These are phyloP conservation scores for Cercospora brassicicola DNA, from an alignment of 2,329 filamentous ascomycete species.

Conservation along the genomic window DNA sequence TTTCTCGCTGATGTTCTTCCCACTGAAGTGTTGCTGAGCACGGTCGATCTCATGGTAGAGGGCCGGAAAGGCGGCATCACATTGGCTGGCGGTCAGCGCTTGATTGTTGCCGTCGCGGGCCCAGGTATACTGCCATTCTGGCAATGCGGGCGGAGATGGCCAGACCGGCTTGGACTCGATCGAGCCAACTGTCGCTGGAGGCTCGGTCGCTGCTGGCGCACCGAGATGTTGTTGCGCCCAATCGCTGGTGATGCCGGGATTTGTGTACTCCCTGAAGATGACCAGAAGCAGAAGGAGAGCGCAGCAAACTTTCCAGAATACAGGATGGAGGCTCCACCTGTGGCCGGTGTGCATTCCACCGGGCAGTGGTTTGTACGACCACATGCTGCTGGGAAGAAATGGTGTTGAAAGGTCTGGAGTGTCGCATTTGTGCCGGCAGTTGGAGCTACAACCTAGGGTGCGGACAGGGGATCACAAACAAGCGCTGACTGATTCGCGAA, in stretches of 20 bases:
- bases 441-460: not conserved
- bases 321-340: not conserved
- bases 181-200: not conserved
- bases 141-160: not conserved
- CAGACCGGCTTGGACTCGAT: not conserved
- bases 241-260: not conserved
- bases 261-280: not conserved
- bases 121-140: constrained; percentile 26
- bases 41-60: constrained; percentile 38
- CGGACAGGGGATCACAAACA: not conserved
- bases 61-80: constrained; percentile 36
- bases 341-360: not conserved
- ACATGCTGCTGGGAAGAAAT: not conserved
- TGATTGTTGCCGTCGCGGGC: constrained; percentile 34
- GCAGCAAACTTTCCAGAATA: not conserved
- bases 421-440: not conserved
- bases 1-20: constrained; percentile 11
- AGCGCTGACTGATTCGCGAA: not conserved
- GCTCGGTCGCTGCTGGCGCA: not conserved
- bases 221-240: not conserved
- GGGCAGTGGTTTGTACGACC: not conserved
- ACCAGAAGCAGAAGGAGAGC: not conserved
- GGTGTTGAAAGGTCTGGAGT: not conserved
- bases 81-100: constrained; percentile 34
- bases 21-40: constrained; percentile 21